These are phyloP conservation scores for Purshia tridentata DNA, from an alignment of 306 rosid species.

Conservation along the genomic window DNA sequence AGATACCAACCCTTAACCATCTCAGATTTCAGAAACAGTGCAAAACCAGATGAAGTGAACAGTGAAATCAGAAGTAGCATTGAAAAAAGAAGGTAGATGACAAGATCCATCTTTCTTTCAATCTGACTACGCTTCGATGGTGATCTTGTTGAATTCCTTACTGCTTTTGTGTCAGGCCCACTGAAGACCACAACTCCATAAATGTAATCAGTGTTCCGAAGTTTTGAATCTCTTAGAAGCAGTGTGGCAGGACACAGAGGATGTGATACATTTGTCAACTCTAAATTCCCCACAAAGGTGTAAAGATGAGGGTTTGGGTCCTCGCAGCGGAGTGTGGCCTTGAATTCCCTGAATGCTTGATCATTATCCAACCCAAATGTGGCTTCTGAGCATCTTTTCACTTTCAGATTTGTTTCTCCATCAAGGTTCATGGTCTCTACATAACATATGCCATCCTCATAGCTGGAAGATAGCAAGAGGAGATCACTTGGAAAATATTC, in stretches of 20 bases:
- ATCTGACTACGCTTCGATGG: conserved; percentile 37
- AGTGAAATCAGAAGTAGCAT: conserved; percentile 31
- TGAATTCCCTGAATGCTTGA: conserved; percentile 12
- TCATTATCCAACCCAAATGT: conserved; percentile 25
- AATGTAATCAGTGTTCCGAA: conserved; percentile 32
- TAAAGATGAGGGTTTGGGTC: conserved; percentile 40
- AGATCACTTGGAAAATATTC: conserved; percentile 40
- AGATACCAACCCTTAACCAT: conserved; percentile 33
- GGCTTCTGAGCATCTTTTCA: conserved; percentile 29
- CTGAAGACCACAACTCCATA: conserved; percentile 32
- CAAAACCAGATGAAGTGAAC: conserved; percentile 18
- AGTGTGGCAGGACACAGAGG: conserved; percentile 19
- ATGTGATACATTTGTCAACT: background rate
- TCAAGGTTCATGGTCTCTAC: conserved; percentile 44
- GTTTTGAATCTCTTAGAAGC: conserved; percentile 39
- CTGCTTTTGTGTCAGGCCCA: conserved; percentile 35
- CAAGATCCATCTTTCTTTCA: conserved; percentile 36
- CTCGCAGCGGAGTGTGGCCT: conserved; percentile 28
- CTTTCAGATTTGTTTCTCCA: conserved; percentile 40
- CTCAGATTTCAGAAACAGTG: conserved; percentile 2
- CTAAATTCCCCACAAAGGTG: conserved; percentile 34
- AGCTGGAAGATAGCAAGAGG: conserved; percentile 31
- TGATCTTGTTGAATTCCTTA: conserved; percentile 24
- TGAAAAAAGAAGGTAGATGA: conserved; percentile 30
- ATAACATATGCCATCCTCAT: conserved; percentile 36